Percentiles rank a stretch among this genome's conserved stretches.
phyloP scores from a whole-genome alignment of 169 alveolate genomes.

The Condylostoma magnum region DNA sequence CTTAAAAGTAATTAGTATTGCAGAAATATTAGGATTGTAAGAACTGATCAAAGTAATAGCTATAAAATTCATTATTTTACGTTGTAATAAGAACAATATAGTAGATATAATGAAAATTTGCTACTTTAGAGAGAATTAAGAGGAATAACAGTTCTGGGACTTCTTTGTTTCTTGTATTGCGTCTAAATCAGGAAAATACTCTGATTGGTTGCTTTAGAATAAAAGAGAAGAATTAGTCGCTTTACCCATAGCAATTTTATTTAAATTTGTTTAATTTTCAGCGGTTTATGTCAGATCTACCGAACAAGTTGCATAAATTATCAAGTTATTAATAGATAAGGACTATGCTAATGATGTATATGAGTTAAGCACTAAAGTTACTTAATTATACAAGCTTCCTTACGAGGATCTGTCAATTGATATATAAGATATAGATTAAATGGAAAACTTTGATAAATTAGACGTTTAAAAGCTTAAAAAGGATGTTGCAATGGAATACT shows the following conservation, averaged over 20 bases:
- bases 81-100: not conserved
- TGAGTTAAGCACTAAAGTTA: not conserved
- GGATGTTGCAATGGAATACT: slow-evolving; percentile 13
- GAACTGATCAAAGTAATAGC: not conserved
- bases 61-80: not conserved
- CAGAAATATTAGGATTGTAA: not conserved
- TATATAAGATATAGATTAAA: not conserved
- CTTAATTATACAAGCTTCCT: not conserved
- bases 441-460: not conserved
- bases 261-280: not conserved
- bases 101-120: not conserved
- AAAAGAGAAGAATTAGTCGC: slow-evolving; percentile 4
- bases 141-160: not conserved
- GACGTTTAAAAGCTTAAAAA: not conserved
- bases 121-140: not conserved
- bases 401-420: not conserved
- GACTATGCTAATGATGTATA: slow-evolving; percentile 3
- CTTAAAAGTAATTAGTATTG: slow-evolving; percentile 4
- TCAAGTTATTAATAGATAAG: slow-evolving; percentile 6
- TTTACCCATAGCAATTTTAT: not conserved
- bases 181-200: not conserved
- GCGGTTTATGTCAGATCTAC: not conserved
- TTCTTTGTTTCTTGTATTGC: not conserved
- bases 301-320: slow-evolving; percentile 12
- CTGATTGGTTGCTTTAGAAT: slow-evolving; percentile 3